Conservation (phyloP, 257 asterid species). For the Fraxinus anomala region DNA sequence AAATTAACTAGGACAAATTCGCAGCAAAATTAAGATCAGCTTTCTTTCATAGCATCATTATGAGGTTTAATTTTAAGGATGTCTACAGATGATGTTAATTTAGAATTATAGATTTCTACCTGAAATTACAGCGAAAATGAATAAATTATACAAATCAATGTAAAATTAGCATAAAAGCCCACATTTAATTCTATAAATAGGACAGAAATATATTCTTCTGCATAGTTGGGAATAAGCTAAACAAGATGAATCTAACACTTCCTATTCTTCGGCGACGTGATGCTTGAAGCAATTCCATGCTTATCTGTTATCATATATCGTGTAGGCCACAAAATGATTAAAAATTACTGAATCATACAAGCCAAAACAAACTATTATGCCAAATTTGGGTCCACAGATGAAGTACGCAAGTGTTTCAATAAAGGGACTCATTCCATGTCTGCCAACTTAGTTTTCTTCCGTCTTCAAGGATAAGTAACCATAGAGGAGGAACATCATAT, state of each 20-base stretch:
- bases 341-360: conserved; percentile 6
- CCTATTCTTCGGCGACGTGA: conserved; percentile 1
- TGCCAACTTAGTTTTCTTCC: conserved; percentile 11
- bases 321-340: neutral
- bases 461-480: neutral
- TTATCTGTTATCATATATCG: neutral
- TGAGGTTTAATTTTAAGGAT: neutral
- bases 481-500: neutral
- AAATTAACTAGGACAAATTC: neutral
- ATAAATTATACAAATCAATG: neutral
- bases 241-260: neutral
- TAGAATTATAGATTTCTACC: neutral
- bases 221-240: conserved; percentile 16
- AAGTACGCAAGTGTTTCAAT: neutral
- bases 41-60: neutral
- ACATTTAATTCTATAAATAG: neutral
- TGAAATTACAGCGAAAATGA: neutral
- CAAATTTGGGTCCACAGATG: conserved; percentile 20
- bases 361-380: conserved; percentile 2
- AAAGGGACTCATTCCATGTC: neutral
- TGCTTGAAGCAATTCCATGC: neutral
- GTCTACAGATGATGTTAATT: neutral
- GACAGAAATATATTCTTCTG: neutral
- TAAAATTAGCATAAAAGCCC: no score
- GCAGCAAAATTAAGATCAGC: neutral